phyloP scores from a whole-genome alignment of 805 yeast species.

The Kuraishia cidri region DNA sequence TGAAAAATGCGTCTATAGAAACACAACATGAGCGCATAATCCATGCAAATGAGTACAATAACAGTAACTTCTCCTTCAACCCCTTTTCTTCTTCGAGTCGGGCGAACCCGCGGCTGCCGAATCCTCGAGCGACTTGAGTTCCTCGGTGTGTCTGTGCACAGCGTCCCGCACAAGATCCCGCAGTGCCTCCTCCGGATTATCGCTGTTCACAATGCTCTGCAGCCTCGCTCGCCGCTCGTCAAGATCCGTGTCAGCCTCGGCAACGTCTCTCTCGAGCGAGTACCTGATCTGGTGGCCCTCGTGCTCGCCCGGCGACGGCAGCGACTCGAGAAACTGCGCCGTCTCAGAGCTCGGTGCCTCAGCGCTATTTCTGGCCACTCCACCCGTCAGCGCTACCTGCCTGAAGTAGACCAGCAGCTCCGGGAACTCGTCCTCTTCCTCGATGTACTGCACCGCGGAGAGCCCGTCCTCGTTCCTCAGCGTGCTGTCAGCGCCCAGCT shows the following conservation, averaged over 20 bases:
- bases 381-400: conserved; percentile 24
- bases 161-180: conserved; percentile 59
- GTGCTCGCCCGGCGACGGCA: conserved; percentile 20
- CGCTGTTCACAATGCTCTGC: conserved; percentile 63
- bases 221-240: conserved; percentile 53
- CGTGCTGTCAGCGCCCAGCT: conserved; percentile 56
- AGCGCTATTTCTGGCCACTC: conserved; percentile 9
- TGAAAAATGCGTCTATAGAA: no score
- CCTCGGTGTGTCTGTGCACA: conserved; percentile 36
- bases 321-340: conserved; percentile 3
- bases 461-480: conserved; percentile 64
- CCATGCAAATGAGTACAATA: no score
- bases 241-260: conserved; percentile 31
- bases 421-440: conserved; percentile 81
- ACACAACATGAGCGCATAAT: no score
- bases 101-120: not conserved
- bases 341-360: not conserved
- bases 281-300: conserved; percentile 49
- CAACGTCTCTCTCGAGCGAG: conserved; percentile 31
- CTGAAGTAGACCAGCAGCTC: conserved; percentile 63
- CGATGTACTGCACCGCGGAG: conserved; percentile 65
- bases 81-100: not conserved
- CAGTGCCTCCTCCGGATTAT: conserved; percentile 72
- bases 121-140: conserved; percentile 7
- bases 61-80: no score